Base-by-base conservation (phyloP, 169 alveolate species). In the Cryptosporidium canis region DNA sequence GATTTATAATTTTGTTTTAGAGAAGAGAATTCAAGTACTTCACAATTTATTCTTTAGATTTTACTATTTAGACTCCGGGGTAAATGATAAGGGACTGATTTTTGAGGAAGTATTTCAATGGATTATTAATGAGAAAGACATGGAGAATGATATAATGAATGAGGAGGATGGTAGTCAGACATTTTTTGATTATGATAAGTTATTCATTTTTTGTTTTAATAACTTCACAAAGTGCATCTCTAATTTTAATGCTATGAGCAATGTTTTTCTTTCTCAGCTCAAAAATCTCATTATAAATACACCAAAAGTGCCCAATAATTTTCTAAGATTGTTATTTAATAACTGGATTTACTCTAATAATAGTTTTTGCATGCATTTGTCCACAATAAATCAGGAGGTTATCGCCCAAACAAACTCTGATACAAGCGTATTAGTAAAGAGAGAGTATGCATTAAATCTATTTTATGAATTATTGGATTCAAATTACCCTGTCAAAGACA, bases 391-490 rank as follows among this genome's bases (percentile, higher is more conserved):
- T 61, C 6, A 33, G 24, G 68, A n/a, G 5, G 29, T 2, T 61
- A 16, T 44, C 41, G 45, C 68, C 45, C 41, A 35, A 31, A 33
- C 14, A 6, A 2, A 61, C n/a, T 9, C 4, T 31, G 45, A 61
- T 61, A 12, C 7, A 0, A 29, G 3, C 7, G 14, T 47, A n/a
- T 18, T 51, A 7, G 21, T 70, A 8, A 70, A 70, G 16, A 47
- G 84, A 47, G 84, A 70, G 18, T 77, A 56, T 61, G 87, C 87
- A 51, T 21, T 77, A 33, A 61, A 77, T 27, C 55, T 77, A 12
- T 39, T 77, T 41, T 58, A 27, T 39, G 71, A 41, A 18, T 12
- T 77, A 41, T 27, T 77, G 31, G 45, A 77, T 58, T 61, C 55
- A 21, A 77, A 58, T 37, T 58, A 77, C 24, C 72, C 87, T 1